These are phyloP conservation scores for Globisporangium lucens DNA, from an alignment of 352 stramenopile species.

Conservation along the genomic window DNA sequence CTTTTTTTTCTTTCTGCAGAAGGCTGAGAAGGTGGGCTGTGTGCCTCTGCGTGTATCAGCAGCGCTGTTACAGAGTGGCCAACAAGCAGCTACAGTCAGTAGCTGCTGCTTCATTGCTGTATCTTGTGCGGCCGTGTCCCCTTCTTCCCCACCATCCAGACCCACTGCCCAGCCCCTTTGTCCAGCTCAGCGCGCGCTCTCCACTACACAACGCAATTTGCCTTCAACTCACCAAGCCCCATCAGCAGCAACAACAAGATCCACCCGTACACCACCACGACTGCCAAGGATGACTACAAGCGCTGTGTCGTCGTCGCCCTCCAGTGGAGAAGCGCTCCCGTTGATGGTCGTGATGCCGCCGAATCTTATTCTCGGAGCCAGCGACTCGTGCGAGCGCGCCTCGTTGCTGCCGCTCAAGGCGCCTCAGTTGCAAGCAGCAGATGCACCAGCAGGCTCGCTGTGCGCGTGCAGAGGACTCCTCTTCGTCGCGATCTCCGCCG, in stretches of 20 bases:
- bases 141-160: background rate
- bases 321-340: background rate
- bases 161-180: background rate
- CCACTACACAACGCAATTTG: background rate
- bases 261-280: background rate
- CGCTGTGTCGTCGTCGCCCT: background rate
- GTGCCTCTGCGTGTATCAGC: background rate
- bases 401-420: background rate
- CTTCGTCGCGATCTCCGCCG: conserved; percentile 63
- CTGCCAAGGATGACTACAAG: background rate
- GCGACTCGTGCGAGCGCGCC: background rate
- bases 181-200: background rate
- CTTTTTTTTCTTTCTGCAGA: background rate
- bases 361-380: background rate
- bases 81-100: background rate
- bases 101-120: background rate
- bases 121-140: background rate
- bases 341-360: background rate
- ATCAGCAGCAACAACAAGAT: background rate
- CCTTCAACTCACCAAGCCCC: background rate
- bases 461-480: conserved; percentile 5
- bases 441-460: background rate
- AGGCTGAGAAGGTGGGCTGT: background rate
- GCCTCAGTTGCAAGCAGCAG: background rate
- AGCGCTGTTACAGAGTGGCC: background rate